A percentile compares a stretch with the other conserved stretches of the same genome.
Conservation (phyloP, 768 basidiomycete genomes). For the Cyathus striatus region DNA sequence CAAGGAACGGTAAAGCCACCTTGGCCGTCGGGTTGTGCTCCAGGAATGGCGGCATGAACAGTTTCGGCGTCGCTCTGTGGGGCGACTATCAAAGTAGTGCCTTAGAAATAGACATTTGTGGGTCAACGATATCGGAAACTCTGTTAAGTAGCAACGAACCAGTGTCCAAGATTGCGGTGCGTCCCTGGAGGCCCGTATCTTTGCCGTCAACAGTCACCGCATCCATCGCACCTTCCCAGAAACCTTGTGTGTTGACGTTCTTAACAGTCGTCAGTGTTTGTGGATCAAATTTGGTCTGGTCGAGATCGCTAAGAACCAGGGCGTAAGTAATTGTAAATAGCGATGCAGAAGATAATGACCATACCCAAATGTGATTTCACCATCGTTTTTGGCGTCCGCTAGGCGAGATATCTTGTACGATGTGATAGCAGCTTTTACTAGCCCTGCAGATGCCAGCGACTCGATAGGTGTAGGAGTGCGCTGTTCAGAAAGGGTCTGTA, state of each 20-base stretch:
- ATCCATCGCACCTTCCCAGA: slow-evolving; percentile 75
- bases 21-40: slow-evolving; percentile 36
- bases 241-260: slow-evolving; percentile 65
- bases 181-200: slow-evolving; percentile 44
- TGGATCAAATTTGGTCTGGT: slow-evolving; percentile 61
- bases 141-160: slow-evolving; percentile 15
- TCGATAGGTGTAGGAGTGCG: slow-evolving; percentile 65
- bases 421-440: slow-evolving; percentile 60
- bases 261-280: slow-evolving; percentile 50
- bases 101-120: slow-evolving; percentile 4
- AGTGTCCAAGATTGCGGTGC: slow-evolving; percentile 71
- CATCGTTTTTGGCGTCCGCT: slow-evolving; percentile 65
- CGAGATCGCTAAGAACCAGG: slow-evolving; percentile 46
- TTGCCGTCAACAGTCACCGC: slow-evolving; percentile 54
- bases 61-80: slow-evolving; percentile 32
- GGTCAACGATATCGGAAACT: neutral
- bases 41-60: slow-evolving; percentile 37
- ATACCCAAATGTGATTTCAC: slow-evolving; percentile 76
- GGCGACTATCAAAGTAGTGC: slow-evolving; percentile 49
- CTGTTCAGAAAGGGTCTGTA: slow-evolving; percentile 60
- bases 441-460: slow-evolving; percentile 50
- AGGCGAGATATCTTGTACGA: slow-evolving; percentile 80
- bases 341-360: slow-evolving; percentile 4
- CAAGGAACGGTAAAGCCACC: slow-evolving; percentile 52
- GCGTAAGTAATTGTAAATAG: neutral